Percentiles rank a stretch among this genome's conserved stretches.
These are phyloP conservation scores for Metarhizium humberi DNA, from an alignment of 2,329 filamentous ascomycete species.

Conservation along the genomic window DNA sequence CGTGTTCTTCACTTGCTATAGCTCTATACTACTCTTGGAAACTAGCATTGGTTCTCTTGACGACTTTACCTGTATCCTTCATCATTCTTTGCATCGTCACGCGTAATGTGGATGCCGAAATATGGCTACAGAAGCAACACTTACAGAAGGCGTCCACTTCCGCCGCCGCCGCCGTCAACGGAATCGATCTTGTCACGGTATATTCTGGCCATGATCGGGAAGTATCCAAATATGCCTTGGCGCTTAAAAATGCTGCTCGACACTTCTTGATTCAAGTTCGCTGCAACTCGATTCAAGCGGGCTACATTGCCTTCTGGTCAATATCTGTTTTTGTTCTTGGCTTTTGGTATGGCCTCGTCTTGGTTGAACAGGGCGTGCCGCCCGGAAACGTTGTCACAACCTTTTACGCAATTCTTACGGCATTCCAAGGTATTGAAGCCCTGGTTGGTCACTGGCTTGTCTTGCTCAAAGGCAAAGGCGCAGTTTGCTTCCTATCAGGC, in stretches of 20 bases:
- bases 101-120: slow-evolving; percentile 50
- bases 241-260: slow-evolving; percentile 47
- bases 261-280: slow-evolving; percentile 61
- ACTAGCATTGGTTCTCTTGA: slow-evolving; percentile 69
- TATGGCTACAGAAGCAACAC: slow-evolving; percentile 58
- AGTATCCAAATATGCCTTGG: slow-evolving; percentile 50
- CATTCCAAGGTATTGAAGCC: slow-evolving; percentile 64
- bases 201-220: slow-evolving; percentile 71
- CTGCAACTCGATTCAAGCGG: slow-evolving; percentile 62
- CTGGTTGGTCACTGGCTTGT: slow-evolving; percentile 70
- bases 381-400: slow-evolving; percentile 68
- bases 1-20: slow-evolving; percentile 55
- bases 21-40: slow-evolving; percentile 78
- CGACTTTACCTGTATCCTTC: slow-evolving; percentile 60
- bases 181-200: slow-evolving; percentile 79
- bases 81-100: slow-evolving; percentile 51
- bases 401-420: slow-evolving; percentile 73
- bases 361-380: slow-evolving; percentile 52
- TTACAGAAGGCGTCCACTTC: slow-evolving; percentile 64
- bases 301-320: slow-evolving; percentile 63
- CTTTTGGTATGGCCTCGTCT: slow-evolving; percentile 75
- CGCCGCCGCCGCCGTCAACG: slow-evolving; percentile 57
- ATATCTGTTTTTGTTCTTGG: slow-evolving; percentile 76
- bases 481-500: slow-evolving; percentile 52
- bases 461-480: slow-evolving; percentile 69